Conservation (phyloP, 192 early-diverging fungal genomes). For the Linnemannia elongata region DNA sequence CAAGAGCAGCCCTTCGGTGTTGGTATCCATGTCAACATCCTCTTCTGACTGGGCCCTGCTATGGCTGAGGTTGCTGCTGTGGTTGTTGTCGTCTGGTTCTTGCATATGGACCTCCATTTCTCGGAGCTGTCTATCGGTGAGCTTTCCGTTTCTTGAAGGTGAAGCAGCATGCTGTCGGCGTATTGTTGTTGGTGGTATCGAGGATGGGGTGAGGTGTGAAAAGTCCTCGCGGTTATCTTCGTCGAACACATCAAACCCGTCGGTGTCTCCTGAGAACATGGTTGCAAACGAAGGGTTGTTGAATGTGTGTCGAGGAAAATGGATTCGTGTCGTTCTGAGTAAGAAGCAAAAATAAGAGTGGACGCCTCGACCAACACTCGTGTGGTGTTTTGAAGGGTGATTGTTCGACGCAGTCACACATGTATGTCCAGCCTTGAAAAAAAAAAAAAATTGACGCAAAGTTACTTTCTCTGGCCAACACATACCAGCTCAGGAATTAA, state of each 20-base stretch:
- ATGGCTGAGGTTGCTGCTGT: background rate
- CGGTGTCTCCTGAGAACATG: slow-evolving; percentile 21
- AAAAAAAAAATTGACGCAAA: background rate
- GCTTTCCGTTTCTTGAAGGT: slow-evolving; percentile 22
- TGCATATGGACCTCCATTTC: slow-evolving; percentile 14
- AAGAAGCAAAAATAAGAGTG: background rate
- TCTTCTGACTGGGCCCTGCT: slow-evolving; percentile 20
- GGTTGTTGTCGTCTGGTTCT: slow-evolving; percentile 18
- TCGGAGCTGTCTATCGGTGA: background rate
- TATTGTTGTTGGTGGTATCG: background rate
- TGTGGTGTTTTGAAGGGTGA: background rate
- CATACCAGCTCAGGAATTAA: background rate
- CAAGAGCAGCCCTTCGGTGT: background rate
- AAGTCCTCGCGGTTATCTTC: slow-evolving; percentile 20
- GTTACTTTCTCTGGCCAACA: too few species aligned
- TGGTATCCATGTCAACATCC: too few species aligned
- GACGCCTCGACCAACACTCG: background rate
- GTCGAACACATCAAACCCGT: slow-evolving; percentile 22
- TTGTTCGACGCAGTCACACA: background rate
- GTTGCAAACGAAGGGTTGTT: background rate
- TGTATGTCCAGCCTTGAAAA: background rate
- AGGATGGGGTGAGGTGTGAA: background rate
- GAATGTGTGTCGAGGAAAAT: background rate
- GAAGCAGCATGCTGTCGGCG: slow-evolving; percentile 6
- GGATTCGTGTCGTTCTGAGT: background rate